phyloP scores from a whole-genome alignment of 148 eudicot genomes.

The Persicaria tinctoria region DNA sequence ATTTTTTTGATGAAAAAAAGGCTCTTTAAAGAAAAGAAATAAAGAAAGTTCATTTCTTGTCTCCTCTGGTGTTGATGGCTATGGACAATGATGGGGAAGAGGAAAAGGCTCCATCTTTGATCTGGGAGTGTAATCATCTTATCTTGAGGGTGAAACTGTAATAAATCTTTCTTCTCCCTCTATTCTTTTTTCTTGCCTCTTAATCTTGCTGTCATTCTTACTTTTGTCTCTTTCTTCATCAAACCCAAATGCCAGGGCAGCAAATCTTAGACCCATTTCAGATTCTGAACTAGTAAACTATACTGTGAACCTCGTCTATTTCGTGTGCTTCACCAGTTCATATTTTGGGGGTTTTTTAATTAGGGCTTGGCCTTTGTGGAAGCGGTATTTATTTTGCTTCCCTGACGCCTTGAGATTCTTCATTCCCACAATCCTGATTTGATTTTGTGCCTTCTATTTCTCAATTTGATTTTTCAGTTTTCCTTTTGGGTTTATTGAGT shows the following conservation, averaged over 20 bases:
- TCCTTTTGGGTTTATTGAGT: neutral
- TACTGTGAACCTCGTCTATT: neutral
- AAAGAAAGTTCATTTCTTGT: conserved; percentile 4
- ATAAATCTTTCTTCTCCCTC: neutral
- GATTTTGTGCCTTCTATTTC: neutral
- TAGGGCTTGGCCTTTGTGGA: neutral
- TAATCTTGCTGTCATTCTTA: neutral
- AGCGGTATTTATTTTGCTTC: neutral
- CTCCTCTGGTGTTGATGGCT: conserved; percentile 9
- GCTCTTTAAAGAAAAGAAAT: conserved; percentile 3
- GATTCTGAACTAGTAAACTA: neutral
- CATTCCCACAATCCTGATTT: neutral
- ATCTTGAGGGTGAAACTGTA: conserved; percentile 1
- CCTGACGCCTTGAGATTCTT: neutral
- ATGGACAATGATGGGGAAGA: conserved; percentile 4
- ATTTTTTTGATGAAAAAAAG: neutral
- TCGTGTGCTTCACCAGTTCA: neutral
- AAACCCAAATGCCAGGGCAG: neutral
- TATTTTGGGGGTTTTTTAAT: neutral
- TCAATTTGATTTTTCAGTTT: neutral
- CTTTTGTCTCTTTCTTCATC: conserved; percentile 3
- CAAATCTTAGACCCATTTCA: conserved; percentile 9
- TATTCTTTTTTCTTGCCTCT: neutral
- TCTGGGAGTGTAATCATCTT: neutral
- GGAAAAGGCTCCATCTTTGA: conserved; percentile 10